phyloP scores from a whole-genome alignment of 306 rosid species.

The Fragaria vesca region DNA sequence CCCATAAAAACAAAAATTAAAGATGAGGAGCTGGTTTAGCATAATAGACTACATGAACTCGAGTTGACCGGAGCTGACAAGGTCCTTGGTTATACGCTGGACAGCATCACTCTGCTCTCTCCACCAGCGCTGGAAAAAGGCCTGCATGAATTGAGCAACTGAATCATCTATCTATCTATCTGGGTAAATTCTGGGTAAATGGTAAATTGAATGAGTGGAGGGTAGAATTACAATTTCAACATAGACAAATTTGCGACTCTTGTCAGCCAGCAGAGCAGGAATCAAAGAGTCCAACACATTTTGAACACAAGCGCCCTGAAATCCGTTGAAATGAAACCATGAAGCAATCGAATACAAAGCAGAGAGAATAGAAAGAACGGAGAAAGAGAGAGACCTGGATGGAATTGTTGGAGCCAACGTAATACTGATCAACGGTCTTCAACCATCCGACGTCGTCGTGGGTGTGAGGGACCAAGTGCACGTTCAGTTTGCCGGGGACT shows the following conservation, averaged over 20 bases:
- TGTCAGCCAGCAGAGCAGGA: constrained; percentile 59
- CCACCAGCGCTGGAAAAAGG: constrained; percentile 98
- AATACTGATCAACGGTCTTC: constrained; percentile 61
- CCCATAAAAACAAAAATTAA: not conserved
- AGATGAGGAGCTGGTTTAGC: not conserved
- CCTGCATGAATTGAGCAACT: constrained; percentile 42
- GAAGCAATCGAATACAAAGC: not conserved
- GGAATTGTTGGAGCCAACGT: constrained; percentile 59
- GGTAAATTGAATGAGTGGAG: not conserved
- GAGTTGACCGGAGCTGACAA: constrained; percentile 78
- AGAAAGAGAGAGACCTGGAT: constrained; percentile 35
- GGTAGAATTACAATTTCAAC: constrained; percentile 60
- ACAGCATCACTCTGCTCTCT: constrained; percentile 62
- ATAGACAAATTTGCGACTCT: constrained; percentile 85
- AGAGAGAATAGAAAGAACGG: not conserved
- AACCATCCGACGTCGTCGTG: constrained; percentile 67
- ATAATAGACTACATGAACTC: constrained; percentile 63
- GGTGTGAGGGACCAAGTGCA: constrained; percentile 56
- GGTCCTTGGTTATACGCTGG: constrained; percentile 53
- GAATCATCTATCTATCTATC: not conserved
- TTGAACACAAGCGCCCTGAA: constrained; percentile 45
- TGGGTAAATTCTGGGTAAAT: too few relatives aligned
- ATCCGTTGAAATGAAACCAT: not conserved
- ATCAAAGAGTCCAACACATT: constrained; percentile 55
- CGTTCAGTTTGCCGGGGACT: constrained; percentile 46